Evolutionary conservation across 176 grass and related monocot genomes (phyloP), one percentile per base, ranked within the genome.

Genomic region (Triticum monococcum): DNA sequence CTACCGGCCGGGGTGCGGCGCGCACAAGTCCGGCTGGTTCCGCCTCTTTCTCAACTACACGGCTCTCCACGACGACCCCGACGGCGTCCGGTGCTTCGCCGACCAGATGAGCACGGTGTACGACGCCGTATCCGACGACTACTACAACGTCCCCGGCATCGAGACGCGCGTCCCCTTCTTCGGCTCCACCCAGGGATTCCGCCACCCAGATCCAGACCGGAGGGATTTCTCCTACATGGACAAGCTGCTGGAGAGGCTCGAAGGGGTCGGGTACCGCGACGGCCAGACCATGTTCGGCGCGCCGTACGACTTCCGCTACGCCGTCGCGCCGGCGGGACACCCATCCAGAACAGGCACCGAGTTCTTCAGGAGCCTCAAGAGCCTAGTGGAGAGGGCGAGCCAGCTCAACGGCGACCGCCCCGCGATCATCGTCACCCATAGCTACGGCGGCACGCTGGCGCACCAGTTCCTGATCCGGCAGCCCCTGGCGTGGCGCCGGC

Each of bases 291-390:
- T 94, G 22, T 94, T 94, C 28, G 89, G 86, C 14, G 89, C 89
- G 12, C 92, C 92, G 0, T 94, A 94, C 64, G 89, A 91, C 59
- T 94, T 94, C 83, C 83, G 89, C 1, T 89, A 91, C 67, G 83
- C 86, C n/a, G 83, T 91, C 9, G 86, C 89, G 43, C 35, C 79
- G 36, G 16, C 22, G 3, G 83, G 83, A 46, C 89, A 81, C 77
- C 68, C 61, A 1, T 81, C 83, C 7, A 41, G 32, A 17, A 75
- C 79, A 9, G 86, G 86, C 24, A 24, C 37, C 7, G 54, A 18
- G 5, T 91, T 86, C 77, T 84, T 89, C 74, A 1, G 4, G 2
- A 61, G 79, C 17, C 83, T 94, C 66, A 81, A 57, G 66, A 7
- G 33, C 7, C 83, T 91, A 7, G 63, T 94, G 3, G 89, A 94